Conservation (phyloP, 257 asterid genomes). For the Linderniella brevidens region DNA sequence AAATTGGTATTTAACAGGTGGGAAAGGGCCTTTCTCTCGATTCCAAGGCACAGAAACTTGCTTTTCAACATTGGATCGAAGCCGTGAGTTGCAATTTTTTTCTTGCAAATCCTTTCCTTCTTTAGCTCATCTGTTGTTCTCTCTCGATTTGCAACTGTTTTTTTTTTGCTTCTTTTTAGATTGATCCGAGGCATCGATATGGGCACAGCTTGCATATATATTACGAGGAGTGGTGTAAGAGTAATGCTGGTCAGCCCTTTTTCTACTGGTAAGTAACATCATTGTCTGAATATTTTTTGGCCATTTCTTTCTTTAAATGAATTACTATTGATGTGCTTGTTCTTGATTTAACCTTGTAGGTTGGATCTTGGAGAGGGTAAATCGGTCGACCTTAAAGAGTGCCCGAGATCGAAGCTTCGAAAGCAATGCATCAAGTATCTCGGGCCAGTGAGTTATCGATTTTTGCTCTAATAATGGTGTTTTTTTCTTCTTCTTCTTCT, state of each 20-base stretch:
- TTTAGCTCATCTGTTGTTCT: not conserved
- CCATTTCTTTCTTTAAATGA: not conserved
- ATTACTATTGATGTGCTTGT: not conserved
- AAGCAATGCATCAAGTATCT: constrained; percentile 80
- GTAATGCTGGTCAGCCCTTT: constrained; percentile 80
- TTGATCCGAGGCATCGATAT: constrained; percentile 93
- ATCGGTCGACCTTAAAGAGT: constrained; percentile 67
- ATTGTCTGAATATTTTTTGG: not conserved
- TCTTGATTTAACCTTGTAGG: constrained; percentile 27
- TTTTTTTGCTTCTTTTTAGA: constrained; percentile 19
- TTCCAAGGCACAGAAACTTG: constrained; percentile 68
- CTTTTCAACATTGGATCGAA: constrained; percentile 97
- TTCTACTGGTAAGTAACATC: constrained; percentile 57
- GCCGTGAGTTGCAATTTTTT: constrained; percentile 41
- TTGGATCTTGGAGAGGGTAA: constrained; percentile 93
- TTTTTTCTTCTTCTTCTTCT: not conserved
- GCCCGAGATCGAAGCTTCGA: constrained; percentile 77
- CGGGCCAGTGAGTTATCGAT: constrained; percentile 63
- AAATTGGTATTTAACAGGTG: constrained; percentile 34
- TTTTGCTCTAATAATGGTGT: not conserved
- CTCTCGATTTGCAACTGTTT: not conserved
- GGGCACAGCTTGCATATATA: constrained; percentile 77
- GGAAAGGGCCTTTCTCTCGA: constrained; percentile 79
- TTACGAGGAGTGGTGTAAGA: constrained; percentile 68
- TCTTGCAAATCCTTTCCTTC: not conserved